phyloP scores from a whole-genome alignment of 495 filamentous ascomycete genomes.

The Acidiella bohemica region DNA sequence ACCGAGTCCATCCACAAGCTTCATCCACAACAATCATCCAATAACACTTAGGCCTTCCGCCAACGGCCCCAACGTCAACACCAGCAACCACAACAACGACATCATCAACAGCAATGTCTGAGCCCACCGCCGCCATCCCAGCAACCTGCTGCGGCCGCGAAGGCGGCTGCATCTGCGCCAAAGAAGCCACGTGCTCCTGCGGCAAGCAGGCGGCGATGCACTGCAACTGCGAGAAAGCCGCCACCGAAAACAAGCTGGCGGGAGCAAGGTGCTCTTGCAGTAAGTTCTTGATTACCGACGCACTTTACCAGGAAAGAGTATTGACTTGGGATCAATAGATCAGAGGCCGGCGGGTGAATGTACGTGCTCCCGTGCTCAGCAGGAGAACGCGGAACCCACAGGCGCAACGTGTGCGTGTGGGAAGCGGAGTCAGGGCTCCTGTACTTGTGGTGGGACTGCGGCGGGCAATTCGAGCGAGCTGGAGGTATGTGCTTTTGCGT shows the following conservation, averaged over 20 bases:
- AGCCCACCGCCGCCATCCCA: conserved; percentile 35
- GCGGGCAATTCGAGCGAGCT: conserved; percentile 40
- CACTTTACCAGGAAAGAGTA: neutral
- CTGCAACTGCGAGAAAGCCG: conserved; percentile 71
- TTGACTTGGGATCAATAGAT: conserved; percentile 27
- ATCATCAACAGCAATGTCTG: conserved; percentile 10
- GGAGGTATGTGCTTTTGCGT: no score
- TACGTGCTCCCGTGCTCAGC: conserved; percentile 59
- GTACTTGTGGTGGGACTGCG: conserved; percentile 67
- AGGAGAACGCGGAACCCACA: conserved; percentile 52
- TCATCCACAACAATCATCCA: neutral
- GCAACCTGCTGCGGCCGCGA: conserved; percentile 52
- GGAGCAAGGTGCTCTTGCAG: conserved; percentile 81
- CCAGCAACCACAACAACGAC: conserved; percentile 1
- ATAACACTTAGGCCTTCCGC: neutral
- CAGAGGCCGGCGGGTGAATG: conserved; percentile 64
- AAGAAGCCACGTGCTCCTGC: conserved; percentile 54
- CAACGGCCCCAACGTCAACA: conserved; percentile 1
- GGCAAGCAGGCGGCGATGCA: conserved; percentile 72
- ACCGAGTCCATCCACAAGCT: no score
- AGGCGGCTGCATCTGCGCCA: conserved; percentile 40
- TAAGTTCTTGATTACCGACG: conserved; percentile 28
- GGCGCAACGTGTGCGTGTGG: conserved; percentile 65
- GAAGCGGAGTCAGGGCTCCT: conserved; percentile 51
- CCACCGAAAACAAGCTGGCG: conserved; percentile 54